Percentiles rank a stretch among this genome's conserved stretches.
These are phyloP conservation scores for Filosporella fistucella DNA, from an alignment of 495 filamentous ascomycete genomes.

Conservation along the genomic window DNA sequence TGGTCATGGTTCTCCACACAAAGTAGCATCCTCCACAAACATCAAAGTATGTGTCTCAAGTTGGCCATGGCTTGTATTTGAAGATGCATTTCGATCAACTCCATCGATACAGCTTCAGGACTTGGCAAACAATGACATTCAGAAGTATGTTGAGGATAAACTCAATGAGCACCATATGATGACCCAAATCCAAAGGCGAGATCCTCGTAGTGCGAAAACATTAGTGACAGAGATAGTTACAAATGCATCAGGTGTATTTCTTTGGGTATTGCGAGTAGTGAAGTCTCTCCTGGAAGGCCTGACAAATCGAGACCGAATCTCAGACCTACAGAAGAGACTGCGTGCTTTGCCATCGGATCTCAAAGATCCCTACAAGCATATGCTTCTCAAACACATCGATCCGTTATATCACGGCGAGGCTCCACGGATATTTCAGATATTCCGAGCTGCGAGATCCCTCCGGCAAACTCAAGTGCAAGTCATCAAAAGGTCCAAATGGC, in stretches of 20 bases:
- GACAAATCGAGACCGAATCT: neutral
- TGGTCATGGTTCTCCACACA: constrained; percentile 19
- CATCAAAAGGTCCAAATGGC: neutral
- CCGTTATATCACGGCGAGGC: constrained; percentile 8
- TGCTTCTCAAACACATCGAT: neutral
- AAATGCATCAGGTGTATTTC: constrained; percentile 7
- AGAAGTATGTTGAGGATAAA: neutral
- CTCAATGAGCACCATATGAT: neutral
- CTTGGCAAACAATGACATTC: constrained; percentile 3
- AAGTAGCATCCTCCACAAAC: neutral
- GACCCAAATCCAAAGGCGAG: neutral
- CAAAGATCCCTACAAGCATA: constrained; percentile 6
- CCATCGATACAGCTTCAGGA: constrained; percentile 4
- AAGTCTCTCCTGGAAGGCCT: constrained; percentile 5
- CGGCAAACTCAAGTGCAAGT: neutral
- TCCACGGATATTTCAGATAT: constrained; percentile 3
- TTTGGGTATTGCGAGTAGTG: constrained; percentile 11
- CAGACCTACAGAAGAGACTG: constrained; percentile 2
- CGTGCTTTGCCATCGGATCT: constrained; percentile 1
- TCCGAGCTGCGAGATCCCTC: neutral
- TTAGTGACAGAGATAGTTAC: constrained; percentile 1
- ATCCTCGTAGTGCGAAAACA: neutral
- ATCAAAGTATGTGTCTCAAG: constrained; percentile 34
- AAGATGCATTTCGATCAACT: constrained; percentile 8
- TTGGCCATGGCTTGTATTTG: constrained; percentile 26